Base-by-base conservation (phyloP, 345 rosid genomes). In the Leavenworthia alabamica region DNA sequence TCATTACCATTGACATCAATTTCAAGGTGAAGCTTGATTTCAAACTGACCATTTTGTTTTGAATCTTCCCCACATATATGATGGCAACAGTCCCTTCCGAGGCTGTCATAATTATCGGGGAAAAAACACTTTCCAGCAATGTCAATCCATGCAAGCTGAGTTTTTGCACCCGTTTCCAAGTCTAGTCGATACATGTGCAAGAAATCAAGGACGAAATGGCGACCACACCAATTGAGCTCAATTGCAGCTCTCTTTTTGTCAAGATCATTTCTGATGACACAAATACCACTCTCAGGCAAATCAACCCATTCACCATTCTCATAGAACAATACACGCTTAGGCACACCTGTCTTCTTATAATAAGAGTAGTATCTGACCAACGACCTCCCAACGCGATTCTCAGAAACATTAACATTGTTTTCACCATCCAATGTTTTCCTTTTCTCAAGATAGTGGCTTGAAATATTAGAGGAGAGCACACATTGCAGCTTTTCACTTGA, bases 91-190 rank as follows among this genome's bases (percentile, higher is more conserved):
- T 70, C 70, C 8, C 16, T 40, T 56, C 44, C 79, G 20, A 69
- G 71, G 17, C 8, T 56, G 17, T 68, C 81, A 69, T 72, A 72
- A 32, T 56, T 63, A 60, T 89, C 94, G 0, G 99, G 99, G 26
- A 93, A 93, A 62, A 89, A 93, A 59, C 91, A 84, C 22, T 73
- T 50, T 29, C 81, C 95, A 26, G 80, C 79, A 62, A 85, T 92
- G 67, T 89, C 99, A 72, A 89, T 93, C 99, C 99, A 93, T 50
- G 99, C 94, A 67, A 93, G 79, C 4, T 83, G 81, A 39, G 75
- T 79, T 49, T 73, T 83, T 20, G 57, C 27, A 39, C 90, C 85
- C 4, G 86, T 85, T 73, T 73, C 81, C 79, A 69, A 27, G 79
- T 93, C 86, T 48, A 89, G 39, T 4, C 71, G 77, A 68, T 75